A percentile compares a stretch with the other conserved stretches of the same genome.
Evolutionary conservation across 352 stramenopile species (phyloP).

Genomic region (Thalassiosira ordinaria): DNA sequence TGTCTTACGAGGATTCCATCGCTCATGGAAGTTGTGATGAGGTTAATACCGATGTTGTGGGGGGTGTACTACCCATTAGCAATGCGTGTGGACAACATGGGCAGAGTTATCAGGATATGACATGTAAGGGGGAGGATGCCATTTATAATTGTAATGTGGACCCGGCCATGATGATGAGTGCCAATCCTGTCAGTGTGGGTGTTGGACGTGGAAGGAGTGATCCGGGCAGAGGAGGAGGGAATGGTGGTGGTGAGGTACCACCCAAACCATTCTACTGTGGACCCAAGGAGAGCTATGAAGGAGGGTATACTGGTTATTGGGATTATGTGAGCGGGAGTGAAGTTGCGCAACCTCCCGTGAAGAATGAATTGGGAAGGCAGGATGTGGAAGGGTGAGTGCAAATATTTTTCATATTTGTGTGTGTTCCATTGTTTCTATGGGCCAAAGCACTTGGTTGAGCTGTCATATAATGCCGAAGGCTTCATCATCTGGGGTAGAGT

Average conservation of each 20-base stretch:
- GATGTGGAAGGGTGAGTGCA: too few species aligned
- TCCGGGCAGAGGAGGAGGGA: constrained; percentile 13
- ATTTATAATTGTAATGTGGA: constrained; percentile 48
- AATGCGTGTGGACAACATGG: constrained; percentile 62
- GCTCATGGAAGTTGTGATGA: constrained; percentile 47
- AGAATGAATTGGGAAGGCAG: too few species aligned
- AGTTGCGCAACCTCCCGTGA: too few species aligned
- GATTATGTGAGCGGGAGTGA: too few species aligned
- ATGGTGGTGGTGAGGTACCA: constrained; percentile 37
- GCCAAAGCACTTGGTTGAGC: too few species aligned
- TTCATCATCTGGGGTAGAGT: too few species aligned
- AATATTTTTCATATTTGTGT: too few species aligned
- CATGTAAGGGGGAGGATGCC: constrained; percentile 28
- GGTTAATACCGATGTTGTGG: constrained; percentile 37
- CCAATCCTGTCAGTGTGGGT: constrained; percentile 26
- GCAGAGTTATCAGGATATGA: constrained; percentile 52
- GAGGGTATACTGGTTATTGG: too few species aligned
- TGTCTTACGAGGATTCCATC: constrained; percentile 33
- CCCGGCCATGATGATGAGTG: constrained; percentile 39
- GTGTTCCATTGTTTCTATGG: too few species aligned
- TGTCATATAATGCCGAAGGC: too few species aligned
- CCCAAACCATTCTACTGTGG: constrained; percentile 57
- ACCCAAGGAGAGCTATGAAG: too few species aligned
- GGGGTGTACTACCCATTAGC: constrained; percentile 52
- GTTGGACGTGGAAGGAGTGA: constrained; percentile 30